A percentile compares a stretch with the other conserved stretches of the same genome.
phyloP scores from a whole-genome alignment of 2,329 filamentous ascomycete genomes.

The Ramularia collo-cygni region DNA sequence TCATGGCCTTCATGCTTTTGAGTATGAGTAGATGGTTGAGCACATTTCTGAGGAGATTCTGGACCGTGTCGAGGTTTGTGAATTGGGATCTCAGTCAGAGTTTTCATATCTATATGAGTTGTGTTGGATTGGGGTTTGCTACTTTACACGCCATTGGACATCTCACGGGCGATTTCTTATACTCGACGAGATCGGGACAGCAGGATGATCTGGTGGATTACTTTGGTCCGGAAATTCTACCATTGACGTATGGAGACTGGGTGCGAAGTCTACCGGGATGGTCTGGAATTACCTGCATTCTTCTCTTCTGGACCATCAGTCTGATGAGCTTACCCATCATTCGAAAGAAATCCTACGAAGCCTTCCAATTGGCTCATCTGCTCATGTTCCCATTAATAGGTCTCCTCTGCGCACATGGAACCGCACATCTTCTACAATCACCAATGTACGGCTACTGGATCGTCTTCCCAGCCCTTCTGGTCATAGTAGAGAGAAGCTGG shows the following conservation, averaged over 20 bases:
- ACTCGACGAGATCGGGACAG: conserved; percentile 41
- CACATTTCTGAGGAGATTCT: conserved; percentile 47
- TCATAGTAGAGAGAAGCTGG: conserved; percentile 44
- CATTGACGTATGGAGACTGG: conserved; percentile 42
- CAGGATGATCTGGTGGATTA: conserved; percentile 41
- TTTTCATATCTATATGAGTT: conserved; percentile 52
- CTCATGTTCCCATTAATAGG: conserved; percentile 55
- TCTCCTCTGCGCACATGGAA: conserved; percentile 50
- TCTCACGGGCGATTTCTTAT: conserved; percentile 46
- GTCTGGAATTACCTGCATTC: conserved; percentile 45
- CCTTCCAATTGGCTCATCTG: conserved; percentile 52
- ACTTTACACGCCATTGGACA: conserved; percentile 51
- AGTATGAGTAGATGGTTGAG: conserved; percentile 54
- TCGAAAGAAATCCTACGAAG: conserved; percentile 47
- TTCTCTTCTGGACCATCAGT: conserved; percentile 45
- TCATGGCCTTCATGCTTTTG: conserved; percentile 52
- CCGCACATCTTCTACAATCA: conserved; percentile 44
- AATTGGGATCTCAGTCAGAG: conserved; percentile 52
- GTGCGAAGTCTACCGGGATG: conserved; percentile 44
- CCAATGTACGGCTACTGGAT: conserved; percentile 54
- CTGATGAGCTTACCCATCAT: conserved; percentile 46
- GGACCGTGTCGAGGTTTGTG: conserved; percentile 48
- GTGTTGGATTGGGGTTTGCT: conserved; percentile 44
- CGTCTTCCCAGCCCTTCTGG: conserved; percentile 46
- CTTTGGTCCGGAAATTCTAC: conserved; percentile 40